A percentile compares a stretch with the other conserved stretches of the same genome.
These are phyloP conservation scores for Apiosordaria backusii DNA, from an alignment of 495 filamentous ascomycete species.

Conservation along the genomic window DNA sequence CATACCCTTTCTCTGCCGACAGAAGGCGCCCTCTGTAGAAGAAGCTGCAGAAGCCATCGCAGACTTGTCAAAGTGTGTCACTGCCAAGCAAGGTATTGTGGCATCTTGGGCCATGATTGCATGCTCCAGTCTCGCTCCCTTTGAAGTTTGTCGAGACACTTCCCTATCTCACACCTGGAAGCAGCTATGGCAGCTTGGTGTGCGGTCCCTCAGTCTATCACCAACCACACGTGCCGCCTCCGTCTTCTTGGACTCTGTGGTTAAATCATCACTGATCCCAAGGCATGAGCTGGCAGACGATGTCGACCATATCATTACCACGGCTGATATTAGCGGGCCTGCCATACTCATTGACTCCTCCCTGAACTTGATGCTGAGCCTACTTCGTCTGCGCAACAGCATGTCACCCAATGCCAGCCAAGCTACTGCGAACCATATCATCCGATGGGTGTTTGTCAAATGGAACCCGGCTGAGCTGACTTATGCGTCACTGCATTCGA, in stretches of 20 bases:
- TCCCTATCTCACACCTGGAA: slow-evolving; percentile 53
- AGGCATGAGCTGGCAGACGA: slow-evolving; percentile 60
- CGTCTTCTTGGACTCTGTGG: slow-evolving; percentile 64
- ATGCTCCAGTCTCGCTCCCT: slow-evolving; percentile 37
- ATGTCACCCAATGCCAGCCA: slow-evolving; percentile 63
- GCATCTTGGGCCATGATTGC: slow-evolving; percentile 58
- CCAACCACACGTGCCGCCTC: slow-evolving; percentile 76
- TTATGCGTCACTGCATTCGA: slow-evolving; percentile 40
- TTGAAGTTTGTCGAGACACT: slow-evolving; percentile 21
- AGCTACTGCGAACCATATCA: slow-evolving; percentile 62
- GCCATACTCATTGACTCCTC: slow-evolving; percentile 74
- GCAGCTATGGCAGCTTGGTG: slow-evolving; percentile 69
- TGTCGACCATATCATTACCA: slow-evolving; percentile 64
- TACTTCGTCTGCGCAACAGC: slow-evolving; percentile 56
- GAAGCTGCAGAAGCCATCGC: slow-evolving; percentile 39
- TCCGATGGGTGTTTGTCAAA: slow-evolving; percentile 73
- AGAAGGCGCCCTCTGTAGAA: slow-evolving; percentile 33
- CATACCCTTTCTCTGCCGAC: slow-evolving; percentile 64
- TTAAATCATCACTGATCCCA: slow-evolving; percentile 59
- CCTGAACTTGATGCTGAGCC: slow-evolving; percentile 64
- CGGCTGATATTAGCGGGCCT: slow-evolving; percentile 77
- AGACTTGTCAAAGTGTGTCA: slow-evolving; percentile 35
- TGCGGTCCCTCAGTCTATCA: slow-evolving; percentile 65
- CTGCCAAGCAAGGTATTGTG: slow-evolving; percentile 36
- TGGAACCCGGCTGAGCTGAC: slow-evolving; percentile 61